Evolutionary conservation across 345 rosid species (phyloP), one percentile per base, ranked within the genome.

Genomic region (Sonneratia caseolaris): DNA sequence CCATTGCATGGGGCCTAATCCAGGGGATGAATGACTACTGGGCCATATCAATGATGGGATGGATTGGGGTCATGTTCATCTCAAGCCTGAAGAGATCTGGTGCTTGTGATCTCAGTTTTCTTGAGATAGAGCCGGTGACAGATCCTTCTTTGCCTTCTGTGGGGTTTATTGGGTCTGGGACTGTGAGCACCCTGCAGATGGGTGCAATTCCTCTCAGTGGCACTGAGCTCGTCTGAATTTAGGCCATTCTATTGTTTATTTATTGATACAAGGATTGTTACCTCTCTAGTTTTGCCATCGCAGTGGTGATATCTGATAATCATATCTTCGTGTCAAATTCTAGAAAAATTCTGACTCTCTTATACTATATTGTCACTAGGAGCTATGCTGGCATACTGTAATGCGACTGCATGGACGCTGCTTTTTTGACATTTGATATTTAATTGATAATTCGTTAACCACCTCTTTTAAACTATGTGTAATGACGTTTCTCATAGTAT

Each of bases 21-120:
- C 90, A 88, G 19, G 99, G 99, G 76, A 95, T 95, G 99, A 92
- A 86, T 75, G 88, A 88, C 80, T 95, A 81, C 81, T 95, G 99
- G 99, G 96, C 97, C 37, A 64, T 90, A 75, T 90, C 96, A 19
- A 84, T 92, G 85, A 78, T 95, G 76, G 93, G 92, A 71, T 95
- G 97, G 99, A 83, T 86, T 37, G 73, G 79, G 21, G 82, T 88
- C n/a, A 78, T 82, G 72, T 92, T 92, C 73, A 79, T 92, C 66
- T 82, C 84, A 80, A 95, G 99, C 82, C 81, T 95, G 90, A 92
- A 95, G 88, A 74, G 82, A 43, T 92, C 97, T 0, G 96, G 97
- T 72, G 86, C 99, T 24, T 92, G 85, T 78, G 92, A 92, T 84
- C 85, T 92, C 56, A 68, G 76, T 42, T 95, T 95, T 77, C 84